Evolutionary conservation across 257 asterid species (phyloP), one percentile per base, ranked within the genome.

Genomic region (Przewalskia tangutica): DNA sequence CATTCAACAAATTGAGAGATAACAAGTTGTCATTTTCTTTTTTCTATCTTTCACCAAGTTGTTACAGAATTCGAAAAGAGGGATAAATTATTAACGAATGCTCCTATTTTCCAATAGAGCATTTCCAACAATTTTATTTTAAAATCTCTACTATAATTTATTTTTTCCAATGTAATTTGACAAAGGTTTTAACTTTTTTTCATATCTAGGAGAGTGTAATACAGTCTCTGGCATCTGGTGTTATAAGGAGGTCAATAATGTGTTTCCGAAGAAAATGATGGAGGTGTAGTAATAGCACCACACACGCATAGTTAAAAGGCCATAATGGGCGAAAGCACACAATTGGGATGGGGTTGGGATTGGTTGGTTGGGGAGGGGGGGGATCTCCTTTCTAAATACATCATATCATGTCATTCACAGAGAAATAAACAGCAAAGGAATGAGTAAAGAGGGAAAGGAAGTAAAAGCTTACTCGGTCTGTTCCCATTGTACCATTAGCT

Each of bases 361-460:
- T 27, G 32, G 32, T 27, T 27, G 32, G 92, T 68, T 85, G 89
- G 4, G 83, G 86, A n/a, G n/a, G 2, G 88, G 87, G 1, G 82
- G 84, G 8, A 66, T 16, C 27, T 66, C 50, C 50, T 9, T 66
- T 56, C 79, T 65, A 65, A 65, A 36, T 16, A 38, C 48, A 66
- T 36, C 76, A 66, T 66, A 66, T 38, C 27, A 36, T 16, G 51
- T 38, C 27, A 66, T 66, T 38, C 51, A 66, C 76, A 66, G 51
- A 66, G 76, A 36, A 66, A 66, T 16, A 66, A 66, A 36, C 51
- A 66, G 27, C 27, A 66, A 66, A 36, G 10, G 0, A 36, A 66
- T 9, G 32, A 13, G 2, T 38, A 66, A 66, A 66, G 50, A 66
- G 27, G 4, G 76, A 23, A 66, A 27, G 76, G 76, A 66, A 16